These are phyloP conservation scores for Trypanosoma mega DNA, from an alignment of 208 protist genomes.

Conservation along the genomic window DNA sequence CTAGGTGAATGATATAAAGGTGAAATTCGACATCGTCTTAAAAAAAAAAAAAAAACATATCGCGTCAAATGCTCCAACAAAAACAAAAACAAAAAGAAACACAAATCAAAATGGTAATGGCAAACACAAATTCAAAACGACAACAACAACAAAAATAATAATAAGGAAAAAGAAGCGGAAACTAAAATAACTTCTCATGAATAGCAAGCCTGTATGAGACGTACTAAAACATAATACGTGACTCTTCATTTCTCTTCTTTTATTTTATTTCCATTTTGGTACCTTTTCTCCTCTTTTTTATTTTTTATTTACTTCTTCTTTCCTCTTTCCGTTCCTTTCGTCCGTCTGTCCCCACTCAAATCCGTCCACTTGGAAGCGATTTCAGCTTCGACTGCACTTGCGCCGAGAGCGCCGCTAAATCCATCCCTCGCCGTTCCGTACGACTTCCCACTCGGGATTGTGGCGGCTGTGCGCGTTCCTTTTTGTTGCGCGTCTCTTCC, in stretches of 20 bases:
- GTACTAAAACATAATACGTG: too few relatives aligned
- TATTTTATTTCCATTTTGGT: neutral
- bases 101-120: neutral
- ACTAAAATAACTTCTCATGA: neutral
- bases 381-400: slow-evolving; percentile 17
- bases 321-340: neutral
- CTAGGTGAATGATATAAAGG: slow-evolving; percentile 9
- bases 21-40: neutral
- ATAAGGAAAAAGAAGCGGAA: neutral
- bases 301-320: slow-evolving; percentile 6
- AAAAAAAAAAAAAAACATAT: slow-evolving; percentile 7
- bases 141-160: neutral
- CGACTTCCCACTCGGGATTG: neutral
- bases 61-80: neutral
- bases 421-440: slow-evolving; percentile 3
- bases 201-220: too few relatives aligned
- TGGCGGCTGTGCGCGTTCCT: neutral
- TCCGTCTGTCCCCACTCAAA: neutral
- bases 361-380: neutral
- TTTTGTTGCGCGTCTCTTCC: too few relatives aligned
- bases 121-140: neutral
- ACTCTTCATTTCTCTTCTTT: neutral
- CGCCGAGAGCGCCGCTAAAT: slow-evolving; percentile 15
- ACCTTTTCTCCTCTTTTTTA: slow-evolving; percentile 1
- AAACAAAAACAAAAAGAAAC: neutral